Base-by-base conservation (phyloP, 768 basidiomycete species). In the Cystofilobasidium ferigula region DNA sequence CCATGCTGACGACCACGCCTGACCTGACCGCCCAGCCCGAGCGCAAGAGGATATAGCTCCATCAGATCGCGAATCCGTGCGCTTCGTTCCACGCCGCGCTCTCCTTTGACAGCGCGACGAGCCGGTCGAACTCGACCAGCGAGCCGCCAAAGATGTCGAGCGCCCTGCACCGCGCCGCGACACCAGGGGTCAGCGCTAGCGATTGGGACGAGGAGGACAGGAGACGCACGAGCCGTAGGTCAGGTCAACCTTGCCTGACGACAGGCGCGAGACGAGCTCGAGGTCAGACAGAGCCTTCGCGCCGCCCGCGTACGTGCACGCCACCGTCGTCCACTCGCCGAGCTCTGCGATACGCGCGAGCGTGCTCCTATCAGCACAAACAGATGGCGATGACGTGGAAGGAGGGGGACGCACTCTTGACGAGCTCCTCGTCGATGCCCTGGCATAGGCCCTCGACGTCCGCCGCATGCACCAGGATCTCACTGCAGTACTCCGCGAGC, bases 381-480 rank as follows among this genome's bases (percentile, higher is more conserved):
- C 56, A 57, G 28, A 1, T 42, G 18, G 24, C 1, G 20, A 61
- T 24, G 34, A 22, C 28, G 47, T 35, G 57, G 57, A 30, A 45
- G 60, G 42, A n/a, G 30, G 6, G 34, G 42, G 24, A 57, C 86
- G 65, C 66, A 88, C 93, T 85, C 68, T 76, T 69, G 3, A 98
- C 94, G 4, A 99, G 81, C 22, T 85, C 84, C 72, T 89, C 83
- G 74, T 99, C 95, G 66, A 98, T 92, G 1, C 95, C 95, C 78
- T 92, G 85, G 74, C 95, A 98, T 28, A 98, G 78, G 0, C 95
- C 95, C 76, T 99, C 95, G 12, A 99, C 93, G 70, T 98, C 95
- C n/a, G 95, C 95, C 0, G 95, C 94, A 76, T 99, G 95, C 32
- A 99, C 81, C 51, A 99, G 78, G 70, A 99, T 89, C 74, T 98